Percentiles rank a stretch among this genome's conserved stretches.
These are phyloP conservation scores for Trichoderma oligosporum DNA, from an alignment of 2,329 filamentous ascomycete genomes.

Conservation along the genomic window DNA sequence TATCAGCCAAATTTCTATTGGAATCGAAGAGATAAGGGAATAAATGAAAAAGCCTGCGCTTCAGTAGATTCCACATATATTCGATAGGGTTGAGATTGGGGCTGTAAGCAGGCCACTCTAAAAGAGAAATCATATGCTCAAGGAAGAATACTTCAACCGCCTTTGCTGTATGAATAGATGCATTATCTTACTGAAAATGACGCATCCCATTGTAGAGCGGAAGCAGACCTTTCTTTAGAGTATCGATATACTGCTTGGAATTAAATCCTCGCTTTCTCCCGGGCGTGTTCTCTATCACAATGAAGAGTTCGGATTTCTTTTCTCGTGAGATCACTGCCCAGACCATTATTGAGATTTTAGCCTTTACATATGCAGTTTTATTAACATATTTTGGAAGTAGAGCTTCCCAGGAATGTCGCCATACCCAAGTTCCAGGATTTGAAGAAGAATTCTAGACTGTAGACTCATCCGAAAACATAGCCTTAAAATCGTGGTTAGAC, in stretches of 20 bases:
- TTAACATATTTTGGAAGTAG: background rate
- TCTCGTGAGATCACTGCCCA: background rate
- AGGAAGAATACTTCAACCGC: background rate
- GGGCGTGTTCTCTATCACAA: background rate
- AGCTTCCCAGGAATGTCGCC: background rate
- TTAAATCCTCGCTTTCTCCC: background rate
- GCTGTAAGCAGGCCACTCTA: background rate
- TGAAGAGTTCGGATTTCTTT: background rate
- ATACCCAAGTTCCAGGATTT: background rate
- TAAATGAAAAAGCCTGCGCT: background rate
- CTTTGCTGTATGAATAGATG: too few relatives aligned
- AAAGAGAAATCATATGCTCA: background rate
- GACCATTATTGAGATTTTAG: conserved; percentile 1
- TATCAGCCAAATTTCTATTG: background rate
- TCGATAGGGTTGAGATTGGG: conserved; percentile 6
- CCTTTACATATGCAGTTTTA: background rate
- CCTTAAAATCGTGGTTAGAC: background rate
- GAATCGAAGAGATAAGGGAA: background rate
- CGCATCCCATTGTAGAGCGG: background rate
- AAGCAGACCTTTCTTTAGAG: background rate
- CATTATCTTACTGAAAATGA: background rate
- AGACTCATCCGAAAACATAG: background rate
- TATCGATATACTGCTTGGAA: background rate
- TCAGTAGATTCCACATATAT: background rate
- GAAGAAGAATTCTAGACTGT: background rate